These are phyloP conservation scores for Macadamia tetraphylla DNA, from an alignment of 164 flowering plant species.

Conservation along the genomic window DNA sequence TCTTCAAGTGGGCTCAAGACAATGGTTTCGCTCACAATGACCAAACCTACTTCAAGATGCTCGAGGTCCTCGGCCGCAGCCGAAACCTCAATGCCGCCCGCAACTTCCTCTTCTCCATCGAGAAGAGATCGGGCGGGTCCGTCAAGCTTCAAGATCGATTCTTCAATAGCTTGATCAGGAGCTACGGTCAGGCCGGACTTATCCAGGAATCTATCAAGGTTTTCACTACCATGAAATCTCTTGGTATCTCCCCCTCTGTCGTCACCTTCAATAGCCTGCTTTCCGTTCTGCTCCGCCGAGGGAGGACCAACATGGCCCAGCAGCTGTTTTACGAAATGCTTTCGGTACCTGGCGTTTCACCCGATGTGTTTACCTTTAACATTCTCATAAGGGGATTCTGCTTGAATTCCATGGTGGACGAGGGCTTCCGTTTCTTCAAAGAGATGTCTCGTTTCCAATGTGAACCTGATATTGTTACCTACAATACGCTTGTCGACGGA, in stretches of 20 bases:
- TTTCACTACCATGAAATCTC: constrained; percentile 41
- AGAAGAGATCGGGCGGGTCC: constrained; percentile 31
- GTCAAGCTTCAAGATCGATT: constrained; percentile 44
- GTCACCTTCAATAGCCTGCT: constrained; percentile 58
- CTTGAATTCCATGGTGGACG: constrained; percentile 61
- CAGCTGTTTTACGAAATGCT: constrained; percentile 69
- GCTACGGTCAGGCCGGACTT: constrained; percentile 59
- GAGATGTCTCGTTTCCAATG: constrained; percentile 46
- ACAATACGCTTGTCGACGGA: constrained; percentile 77
- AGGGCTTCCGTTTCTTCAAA: constrained; percentile 57
- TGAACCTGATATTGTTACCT: constrained; percentile 61
- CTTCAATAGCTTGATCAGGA: constrained; percentile 62
- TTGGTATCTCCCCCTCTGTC: constrained; percentile 52
- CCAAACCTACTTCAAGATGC: constrained; percentile 44
- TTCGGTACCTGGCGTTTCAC: constrained; percentile 40
- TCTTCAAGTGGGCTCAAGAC: constrained; percentile 53
- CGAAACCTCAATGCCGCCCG: constrained; percentile 60
- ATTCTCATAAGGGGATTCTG: constrained; percentile 74
- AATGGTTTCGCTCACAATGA: constrained; percentile 37
- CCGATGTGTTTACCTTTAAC: constrained; percentile 64
- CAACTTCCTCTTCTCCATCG: constrained; percentile 51
- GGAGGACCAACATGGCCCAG: constrained; percentile 48
- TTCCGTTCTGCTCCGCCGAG: constrained; percentile 50
- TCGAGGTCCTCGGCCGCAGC: constrained; percentile 46
- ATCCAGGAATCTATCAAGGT: constrained; percentile 57